Conservation (phyloP, 176 grass and related monocot species). For the Bonia amplexicaulis region DNA sequence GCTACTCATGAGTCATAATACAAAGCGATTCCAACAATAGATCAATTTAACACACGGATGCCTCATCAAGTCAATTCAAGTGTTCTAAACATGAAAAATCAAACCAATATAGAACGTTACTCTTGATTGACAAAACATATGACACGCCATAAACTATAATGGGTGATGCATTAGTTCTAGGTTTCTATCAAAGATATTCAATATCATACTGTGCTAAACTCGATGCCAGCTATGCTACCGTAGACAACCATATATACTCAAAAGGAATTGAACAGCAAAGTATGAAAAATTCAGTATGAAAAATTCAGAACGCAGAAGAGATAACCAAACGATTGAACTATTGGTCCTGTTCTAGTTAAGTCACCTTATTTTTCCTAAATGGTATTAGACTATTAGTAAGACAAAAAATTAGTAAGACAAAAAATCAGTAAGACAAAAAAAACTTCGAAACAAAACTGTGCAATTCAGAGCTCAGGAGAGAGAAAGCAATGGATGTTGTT, state of each 20-base stretch:
- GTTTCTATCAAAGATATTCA: not conserved
- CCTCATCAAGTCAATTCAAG: not conserved
- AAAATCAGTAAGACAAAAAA: no score
- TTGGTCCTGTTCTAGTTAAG: not conserved
- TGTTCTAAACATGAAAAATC: not conserved
- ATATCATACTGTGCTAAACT: not conserved
- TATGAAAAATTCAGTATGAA: not conserved
- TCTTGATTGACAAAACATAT: not conserved
- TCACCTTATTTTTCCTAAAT: not conserved
- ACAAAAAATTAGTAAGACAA: not conserved
- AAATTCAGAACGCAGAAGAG: not conserved
- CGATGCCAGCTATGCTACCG: not conserved
- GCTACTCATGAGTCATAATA: not conserved
- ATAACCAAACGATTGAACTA: not conserved
- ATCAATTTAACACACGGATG: not conserved
- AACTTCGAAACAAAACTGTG: not conserved
- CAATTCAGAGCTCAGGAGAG: not conserved
- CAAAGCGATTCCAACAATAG: not conserved
- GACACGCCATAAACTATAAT: not conserved
- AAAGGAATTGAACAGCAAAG: not conserved
- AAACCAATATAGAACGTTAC: not conserved
- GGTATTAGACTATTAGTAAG: not conserved
- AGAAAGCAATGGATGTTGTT: not conserved
- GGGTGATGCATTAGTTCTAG: not conserved
- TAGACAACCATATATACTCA: not conserved